Evolutionary conservation across 2,329 filamentous ascomycete genomes (phyloP).

Genomic region (Fusarium sp.): DNA sequence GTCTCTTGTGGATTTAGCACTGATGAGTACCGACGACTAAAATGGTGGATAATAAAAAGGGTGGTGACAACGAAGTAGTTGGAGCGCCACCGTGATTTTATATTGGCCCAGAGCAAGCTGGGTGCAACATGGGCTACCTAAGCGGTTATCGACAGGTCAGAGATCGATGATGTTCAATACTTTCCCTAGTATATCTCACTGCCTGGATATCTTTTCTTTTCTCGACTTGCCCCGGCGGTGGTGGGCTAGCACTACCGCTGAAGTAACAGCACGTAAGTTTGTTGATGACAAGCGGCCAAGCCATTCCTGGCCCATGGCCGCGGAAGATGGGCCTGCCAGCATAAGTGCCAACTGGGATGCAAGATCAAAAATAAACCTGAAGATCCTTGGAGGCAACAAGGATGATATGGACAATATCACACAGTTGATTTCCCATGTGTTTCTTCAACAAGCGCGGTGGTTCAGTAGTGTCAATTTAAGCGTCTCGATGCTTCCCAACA

Average conservation of each 20-base stretch:
- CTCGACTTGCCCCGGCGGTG: neutral
- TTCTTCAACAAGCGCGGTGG: constrained; percentile 2
- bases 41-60: constrained; percentile 38
- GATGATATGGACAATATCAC: neutral
- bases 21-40: constrained; percentile 40
- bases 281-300: constrained; percentile 27
- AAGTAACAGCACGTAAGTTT: constrained; percentile 6
- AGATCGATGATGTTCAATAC: constrained; percentile 27
- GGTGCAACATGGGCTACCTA: constrained; percentile 26
- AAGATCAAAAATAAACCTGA: constrained; percentile 16
- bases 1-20: constrained; percentile 35
- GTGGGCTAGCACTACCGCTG: constrained; percentile 14
- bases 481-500: constrained; percentile 11
- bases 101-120: constrained; percentile 35
- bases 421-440: neutral
- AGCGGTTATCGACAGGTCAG: constrained; percentile 35
- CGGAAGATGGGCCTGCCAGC: constrained; percentile 7
- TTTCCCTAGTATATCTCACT: neutral
- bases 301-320: constrained; percentile 21
- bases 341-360: constrained; percentile 16
- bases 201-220: constrained; percentile 17
- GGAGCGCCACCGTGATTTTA: constrained; percentile 39
- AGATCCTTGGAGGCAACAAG: constrained; percentile 2
- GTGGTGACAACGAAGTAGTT: constrained; percentile 36
- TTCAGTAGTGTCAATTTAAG: constrained; percentile 6